Evolutionary conservation across 768 basidiomycete genomes (phyloP).

Genomic region (Scleroderma bovista): DNA sequence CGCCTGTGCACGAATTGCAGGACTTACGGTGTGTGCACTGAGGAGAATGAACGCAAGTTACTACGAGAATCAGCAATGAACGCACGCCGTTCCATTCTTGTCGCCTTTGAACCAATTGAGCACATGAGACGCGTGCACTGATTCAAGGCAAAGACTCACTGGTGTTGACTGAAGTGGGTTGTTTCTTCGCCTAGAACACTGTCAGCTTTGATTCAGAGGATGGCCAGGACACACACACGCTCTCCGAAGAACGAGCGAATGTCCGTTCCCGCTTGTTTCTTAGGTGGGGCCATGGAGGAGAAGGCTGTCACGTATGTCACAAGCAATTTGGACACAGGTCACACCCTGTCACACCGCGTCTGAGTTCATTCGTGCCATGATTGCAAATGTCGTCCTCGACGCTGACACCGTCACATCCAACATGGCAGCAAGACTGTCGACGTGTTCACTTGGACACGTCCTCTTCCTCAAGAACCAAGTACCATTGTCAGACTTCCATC

Average conservation of each 20-base stretch:
- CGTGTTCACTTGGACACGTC: slow-evolving; percentile 60
- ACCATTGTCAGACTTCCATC: slow-evolving; percentile 54
- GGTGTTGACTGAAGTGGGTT: slow-evolving; percentile 19
- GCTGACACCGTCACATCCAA: slow-evolving; percentile 46
- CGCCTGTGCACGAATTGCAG: too few relatives aligned
- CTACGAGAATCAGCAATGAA: neutral
- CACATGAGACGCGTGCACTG: neutral
- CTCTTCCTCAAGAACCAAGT: slow-evolving; percentile 76
- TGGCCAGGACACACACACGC: neutral
- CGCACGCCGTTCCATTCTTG: slow-evolving; percentile 11
- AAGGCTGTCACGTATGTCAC: neutral
- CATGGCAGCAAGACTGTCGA: slow-evolving; percentile 60
- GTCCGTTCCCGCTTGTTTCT: slow-evolving; percentile 26
- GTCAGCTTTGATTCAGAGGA: neutral
- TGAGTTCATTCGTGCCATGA: slow-evolving; percentile 2
- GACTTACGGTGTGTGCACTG: too few relatives aligned
- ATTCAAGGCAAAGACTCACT: slow-evolving; percentile 12
- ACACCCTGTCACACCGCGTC: too few relatives aligned
- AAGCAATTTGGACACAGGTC: too few relatives aligned
- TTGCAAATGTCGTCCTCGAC: slow-evolving; percentile 45
- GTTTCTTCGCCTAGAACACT: slow-evolving; percentile 4
- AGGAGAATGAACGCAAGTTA: too few relatives aligned
- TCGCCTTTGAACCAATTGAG: slow-evolving; percentile 7
- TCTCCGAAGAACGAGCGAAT: slow-evolving; percentile 38
- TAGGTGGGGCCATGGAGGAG: slow-evolving; percentile 1